Evolutionary conservation across 352 stramenopile genomes (phyloP).

Genomic region (Thalassiosira livingstoniorum): DNA sequence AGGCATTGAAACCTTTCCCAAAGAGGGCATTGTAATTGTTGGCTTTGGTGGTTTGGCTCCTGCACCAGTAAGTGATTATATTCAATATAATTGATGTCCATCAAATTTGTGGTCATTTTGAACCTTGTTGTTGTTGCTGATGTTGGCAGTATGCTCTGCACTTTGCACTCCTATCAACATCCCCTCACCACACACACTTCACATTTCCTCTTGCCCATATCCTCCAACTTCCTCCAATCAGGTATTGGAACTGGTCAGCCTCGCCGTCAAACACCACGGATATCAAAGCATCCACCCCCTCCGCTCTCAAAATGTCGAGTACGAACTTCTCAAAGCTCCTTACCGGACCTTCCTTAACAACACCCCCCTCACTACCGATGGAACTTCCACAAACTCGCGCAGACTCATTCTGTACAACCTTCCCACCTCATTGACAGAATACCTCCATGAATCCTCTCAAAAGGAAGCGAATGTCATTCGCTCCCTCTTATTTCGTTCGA

Average conservation of each 20-base stretch:
- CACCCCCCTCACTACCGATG: background rate
- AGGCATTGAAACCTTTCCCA: constrained; percentile 3
- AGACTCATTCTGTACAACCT: constrained; percentile 50
- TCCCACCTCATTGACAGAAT: constrained; percentile 67
- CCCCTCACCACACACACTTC: too few relatives aligned
- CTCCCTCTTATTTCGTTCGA: constrained; percentile 36
- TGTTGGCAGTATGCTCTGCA: background rate
- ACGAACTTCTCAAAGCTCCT: constrained; percentile 67
- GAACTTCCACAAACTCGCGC: background rate
- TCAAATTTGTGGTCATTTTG: constrained; percentile 7
- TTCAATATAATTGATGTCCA: background rate
- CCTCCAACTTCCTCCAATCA: constrained; percentile 18
- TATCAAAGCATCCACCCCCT: constrained; percentile 45
- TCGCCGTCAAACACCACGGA: constrained; percentile 42
- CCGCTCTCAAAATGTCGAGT: constrained; percentile 67
- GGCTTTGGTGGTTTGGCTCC: constrained; percentile 76
- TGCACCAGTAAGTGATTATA: constrained; percentile 40
- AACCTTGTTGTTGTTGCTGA: constrained; percentile 9
- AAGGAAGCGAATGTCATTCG: constrained; percentile 53
- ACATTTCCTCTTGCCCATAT: too few relatives aligned
- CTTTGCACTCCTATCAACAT: too few relatives aligned
- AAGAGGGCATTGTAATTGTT: constrained; percentile 55
- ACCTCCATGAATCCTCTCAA: constrained; percentile 59
- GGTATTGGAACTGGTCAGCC: constrained; percentile 75
- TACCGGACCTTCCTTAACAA: constrained; percentile 74